Percentiles rank a stretch among this genome's conserved stretches.
phyloP scores from a whole-genome alignment of 352 stramenopile species.

The Globisporangium radiosum region DNA sequence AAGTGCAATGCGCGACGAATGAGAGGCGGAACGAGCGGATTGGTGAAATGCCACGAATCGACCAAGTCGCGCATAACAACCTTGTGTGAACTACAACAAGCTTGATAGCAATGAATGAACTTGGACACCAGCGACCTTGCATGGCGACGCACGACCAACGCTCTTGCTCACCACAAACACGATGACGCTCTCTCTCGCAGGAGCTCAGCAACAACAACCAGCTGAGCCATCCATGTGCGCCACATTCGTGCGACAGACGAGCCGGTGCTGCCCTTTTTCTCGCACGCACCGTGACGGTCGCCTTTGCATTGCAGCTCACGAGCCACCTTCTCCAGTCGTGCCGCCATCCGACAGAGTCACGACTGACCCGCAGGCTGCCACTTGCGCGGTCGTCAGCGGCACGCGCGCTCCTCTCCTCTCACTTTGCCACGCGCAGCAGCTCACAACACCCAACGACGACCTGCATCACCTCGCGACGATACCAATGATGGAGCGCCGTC shows the following conservation, averaged over 20 bases:
- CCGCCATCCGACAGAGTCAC: neutral
- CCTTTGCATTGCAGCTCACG: neutral
- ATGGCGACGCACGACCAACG: neutral
- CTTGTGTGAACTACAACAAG: neutral
- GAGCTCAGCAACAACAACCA: neutral
- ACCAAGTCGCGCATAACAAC: too few relatives aligned
- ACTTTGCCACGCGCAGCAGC: slow-evolving; percentile 6
- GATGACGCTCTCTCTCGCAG: neutral
- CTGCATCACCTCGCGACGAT: neutral
- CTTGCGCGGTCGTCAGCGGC: neutral
- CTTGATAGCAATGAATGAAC: neutral
- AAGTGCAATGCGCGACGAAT: too few relatives aligned
- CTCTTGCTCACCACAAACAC: neutral
- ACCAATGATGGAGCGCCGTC: slow-evolving; percentile 7
- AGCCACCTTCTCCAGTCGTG: slow-evolving; percentile 1
- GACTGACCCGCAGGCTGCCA: neutral
- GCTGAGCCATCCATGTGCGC: neutral
- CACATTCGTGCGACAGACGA: neutral
- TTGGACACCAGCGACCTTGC: neutral
- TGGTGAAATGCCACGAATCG: neutral
- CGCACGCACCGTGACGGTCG: neutral
- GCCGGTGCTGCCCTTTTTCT: neutral
- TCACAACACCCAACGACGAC: neutral
- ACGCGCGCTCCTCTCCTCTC: neutral
- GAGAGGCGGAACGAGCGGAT: neutral